Conservation (phyloP, 116 monocot species). For the Dioscorea cayenensis region DNA sequence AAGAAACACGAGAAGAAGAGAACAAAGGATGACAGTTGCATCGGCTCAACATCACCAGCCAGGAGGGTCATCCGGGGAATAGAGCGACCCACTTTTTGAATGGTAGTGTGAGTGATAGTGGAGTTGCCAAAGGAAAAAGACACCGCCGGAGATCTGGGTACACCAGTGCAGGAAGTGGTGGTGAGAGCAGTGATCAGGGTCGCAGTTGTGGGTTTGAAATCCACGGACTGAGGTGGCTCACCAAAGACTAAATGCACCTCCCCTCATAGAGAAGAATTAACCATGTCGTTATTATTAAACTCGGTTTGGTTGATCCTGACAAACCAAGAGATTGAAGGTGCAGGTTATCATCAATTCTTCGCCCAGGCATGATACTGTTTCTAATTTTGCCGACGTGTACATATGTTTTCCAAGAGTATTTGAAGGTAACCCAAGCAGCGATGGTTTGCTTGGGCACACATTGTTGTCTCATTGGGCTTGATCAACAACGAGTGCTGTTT, state of each 20-base stretch:
- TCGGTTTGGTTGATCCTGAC: too few species aligned
- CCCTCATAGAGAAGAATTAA: neutral
- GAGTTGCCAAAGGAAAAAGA: constrained; percentile 19
- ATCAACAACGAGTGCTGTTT: too few species aligned
- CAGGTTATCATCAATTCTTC: too few species aligned
- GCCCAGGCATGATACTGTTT: too few species aligned
- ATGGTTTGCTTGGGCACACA: too few species aligned
- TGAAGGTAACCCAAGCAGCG: too few species aligned
- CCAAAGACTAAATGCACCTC: constrained; percentile 34
- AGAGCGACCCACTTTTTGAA: constrained; percentile 78
- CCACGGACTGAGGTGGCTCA: constrained; percentile 65
- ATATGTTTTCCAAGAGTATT: too few species aligned
- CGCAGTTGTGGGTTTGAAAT: constrained; percentile 41
- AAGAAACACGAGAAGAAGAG: constrained; percentile 87
- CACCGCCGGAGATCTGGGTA: constrained; percentile 53
- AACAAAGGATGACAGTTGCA: constrained; percentile 84
- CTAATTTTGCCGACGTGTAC: too few species aligned
- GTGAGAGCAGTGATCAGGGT: constrained; percentile 78
- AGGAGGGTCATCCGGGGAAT: constrained; percentile 71
- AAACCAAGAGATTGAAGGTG: too few species aligned
- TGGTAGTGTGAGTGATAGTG: constrained; percentile 56
- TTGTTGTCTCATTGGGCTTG: too few species aligned
- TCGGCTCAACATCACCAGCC: constrained; percentile 40
- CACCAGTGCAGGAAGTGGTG: constrained; percentile 69
- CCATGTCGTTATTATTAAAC: neutral